These are phyloP conservation scores for Podospora comata DNA, from an alignment of 495 filamentous ascomycete species.

Conservation along the genomic window DNA sequence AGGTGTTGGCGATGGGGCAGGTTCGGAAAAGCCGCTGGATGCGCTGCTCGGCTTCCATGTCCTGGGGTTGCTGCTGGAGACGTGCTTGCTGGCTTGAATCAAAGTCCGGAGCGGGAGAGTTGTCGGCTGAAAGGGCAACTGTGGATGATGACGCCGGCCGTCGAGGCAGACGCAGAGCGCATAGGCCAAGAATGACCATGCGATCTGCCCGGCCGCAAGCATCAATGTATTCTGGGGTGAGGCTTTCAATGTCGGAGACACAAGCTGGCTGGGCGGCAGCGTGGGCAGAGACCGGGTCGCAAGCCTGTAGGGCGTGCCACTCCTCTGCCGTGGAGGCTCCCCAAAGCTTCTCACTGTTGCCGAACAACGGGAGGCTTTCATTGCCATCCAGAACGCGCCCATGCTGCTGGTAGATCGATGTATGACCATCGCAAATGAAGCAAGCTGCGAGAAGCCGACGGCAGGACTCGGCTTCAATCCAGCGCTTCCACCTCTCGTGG, in stretches of 20 bases:
- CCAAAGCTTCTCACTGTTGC: slow-evolving; percentile 40
- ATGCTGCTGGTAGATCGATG: slow-evolving; percentile 49
- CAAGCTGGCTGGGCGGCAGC: slow-evolving; percentile 25
- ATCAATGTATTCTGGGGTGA: slow-evolving; percentile 33
- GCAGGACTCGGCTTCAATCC: slow-evolving; percentile 47
- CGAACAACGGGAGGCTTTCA: slow-evolving; percentile 38
- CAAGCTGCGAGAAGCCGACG: slow-evolving; percentile 50
- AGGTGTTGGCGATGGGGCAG: slow-evolving; percentile 43
- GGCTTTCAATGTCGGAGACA: slow-evolving; percentile 27
- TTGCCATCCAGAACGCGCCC: slow-evolving; percentile 34
- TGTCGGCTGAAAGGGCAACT: slow-evolving; percentile 22
- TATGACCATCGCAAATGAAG: slow-evolving; percentile 51
- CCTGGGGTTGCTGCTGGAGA: slow-evolving; percentile 10
- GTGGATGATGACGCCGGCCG: slow-evolving; percentile 15
- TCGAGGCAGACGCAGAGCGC: slow-evolving; percentile 40
- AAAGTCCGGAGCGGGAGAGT: slow-evolving; percentile 31
- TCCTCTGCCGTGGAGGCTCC: slow-evolving; percentile 34
- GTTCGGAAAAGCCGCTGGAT: slow-evolving; percentile 38
- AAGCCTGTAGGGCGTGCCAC: slow-evolving; percentile 28
- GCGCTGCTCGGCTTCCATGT: slow-evolving; percentile 31
- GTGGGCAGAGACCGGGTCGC: slow-evolving; percentile 26
- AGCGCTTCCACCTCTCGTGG: slow-evolving; percentile 44
- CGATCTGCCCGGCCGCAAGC: slow-evolving; percentile 33
- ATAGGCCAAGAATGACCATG: slow-evolving; percentile 36
- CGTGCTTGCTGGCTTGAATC: slow-evolving; percentile 17